Evolutionary conservation across 2,329 filamentous ascomycete genomes (phyloP), one percentile per base, ranked within the genome.

Genomic region (Aureobasidium lini): DNA sequence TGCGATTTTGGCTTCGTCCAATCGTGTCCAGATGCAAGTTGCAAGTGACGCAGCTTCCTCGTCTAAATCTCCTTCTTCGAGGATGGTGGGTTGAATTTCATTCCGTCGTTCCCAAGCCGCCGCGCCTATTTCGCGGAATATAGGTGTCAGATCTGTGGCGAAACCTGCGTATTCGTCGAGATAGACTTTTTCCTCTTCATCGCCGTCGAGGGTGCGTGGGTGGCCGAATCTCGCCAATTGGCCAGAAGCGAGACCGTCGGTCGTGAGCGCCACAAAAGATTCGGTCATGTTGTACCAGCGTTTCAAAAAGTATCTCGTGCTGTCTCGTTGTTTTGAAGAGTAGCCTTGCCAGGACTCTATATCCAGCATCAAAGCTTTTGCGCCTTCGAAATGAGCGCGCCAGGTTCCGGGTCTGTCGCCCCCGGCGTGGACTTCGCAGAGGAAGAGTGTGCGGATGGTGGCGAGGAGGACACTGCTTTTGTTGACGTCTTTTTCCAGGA

Each of bases 211-310:
- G n/a, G 46, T 44, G 9, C 39, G 43, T 11, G 43, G 28, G 23
- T 23, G 23, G 4, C 37, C 46, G 13, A 61, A 57, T 37, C 59
- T 44, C 4, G 59, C 59, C 2, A 61, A 40, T 42, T 60, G 50
- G 23, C 59, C 59, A 7, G 37, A 40, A 15, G 50, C 50, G 3
- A 61, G 53, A 4, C 59, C 50, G 9, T 61, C 59, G 5, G 49
- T 46, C 3, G 59, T 61, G 3, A 61, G 46, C 4, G 59, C 59
- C 23, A 61, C 59, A 36, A 61, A 50, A 11, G 42, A 49, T 18
- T 61, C 59, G 13, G 59, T 61, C 50, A 57, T 61, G 53, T 57
- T 61, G 37, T 61, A 61, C 59, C 59, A 61, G 28, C 59, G 34
- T n/a, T 49, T 50, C 40, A 61, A 37, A 32, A 57, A 61, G 37